These are phyloP conservation scores for Yarrowia sp. DNA, from an alignment of 805 yeast species.

Conservation along the genomic window DNA sequence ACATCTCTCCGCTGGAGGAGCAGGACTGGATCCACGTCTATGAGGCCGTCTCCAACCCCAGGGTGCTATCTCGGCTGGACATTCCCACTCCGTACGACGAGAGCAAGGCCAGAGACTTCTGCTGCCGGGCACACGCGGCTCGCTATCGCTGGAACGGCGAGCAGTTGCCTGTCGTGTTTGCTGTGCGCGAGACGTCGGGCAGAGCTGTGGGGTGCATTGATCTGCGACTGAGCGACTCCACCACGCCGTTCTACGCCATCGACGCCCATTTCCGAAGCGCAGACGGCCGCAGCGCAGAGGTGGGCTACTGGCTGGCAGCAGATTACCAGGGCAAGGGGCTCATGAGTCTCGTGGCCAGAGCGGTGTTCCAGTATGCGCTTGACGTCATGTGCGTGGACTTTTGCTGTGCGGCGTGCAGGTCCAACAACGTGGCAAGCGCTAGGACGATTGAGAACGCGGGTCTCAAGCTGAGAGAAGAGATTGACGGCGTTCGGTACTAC, in stretches of 20 bases:
- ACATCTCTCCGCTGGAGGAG: background rate
- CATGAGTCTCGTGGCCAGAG: background rate
- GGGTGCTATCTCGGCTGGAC: background rate
- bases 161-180: constrained; percentile 22
- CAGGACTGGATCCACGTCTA: background rate
- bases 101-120: constrained; percentile 22
- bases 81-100: constrained; percentile 24
- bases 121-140: background rate
- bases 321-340: constrained; percentile 6
- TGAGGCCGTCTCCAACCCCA: constrained; percentile 31
- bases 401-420: constrained; percentile 20
- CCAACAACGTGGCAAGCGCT: constrained; percentile 12
- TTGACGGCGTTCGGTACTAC: background rate
- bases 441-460: constrained; percentile 16
- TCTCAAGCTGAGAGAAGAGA: background rate
- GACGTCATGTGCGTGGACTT: constrained; percentile 13
- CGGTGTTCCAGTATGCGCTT: constrained; percentile 12
- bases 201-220: constrained; percentile 14
- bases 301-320: constrained; percentile 32
- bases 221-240: constrained; percentile 6
- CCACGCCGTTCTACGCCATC: background rate
- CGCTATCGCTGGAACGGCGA: background rate
- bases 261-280: background rate
- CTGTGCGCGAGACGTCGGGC: constrained; percentile 6
- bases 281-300: constrained; percentile 7